phyloP scores from a whole-genome alignment of 2,329 filamentous ascomycete species.

The Diaporthe ilicicola region DNA sequence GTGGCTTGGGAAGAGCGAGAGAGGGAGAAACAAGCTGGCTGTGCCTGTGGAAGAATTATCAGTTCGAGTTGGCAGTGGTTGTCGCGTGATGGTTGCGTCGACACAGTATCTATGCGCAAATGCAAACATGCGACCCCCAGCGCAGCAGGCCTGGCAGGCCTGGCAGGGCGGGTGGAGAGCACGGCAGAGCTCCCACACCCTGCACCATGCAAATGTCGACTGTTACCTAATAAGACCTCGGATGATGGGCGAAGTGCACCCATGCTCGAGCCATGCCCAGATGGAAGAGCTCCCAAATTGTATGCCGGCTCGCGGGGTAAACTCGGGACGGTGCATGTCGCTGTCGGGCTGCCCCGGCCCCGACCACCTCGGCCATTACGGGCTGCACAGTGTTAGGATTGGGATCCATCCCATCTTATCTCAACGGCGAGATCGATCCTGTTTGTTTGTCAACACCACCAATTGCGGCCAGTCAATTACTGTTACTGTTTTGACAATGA shows the following conservation, averaged over 20 bases:
- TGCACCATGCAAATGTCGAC: not conserved
- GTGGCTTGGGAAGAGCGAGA: too few relatives aligned
- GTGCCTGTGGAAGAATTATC: not conserved
- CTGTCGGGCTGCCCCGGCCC: constrained; percentile 17
- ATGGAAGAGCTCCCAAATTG: not conserved
- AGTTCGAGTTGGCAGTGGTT: not conserved
- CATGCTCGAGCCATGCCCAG: not conserved
- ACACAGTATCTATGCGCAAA: not conserved
- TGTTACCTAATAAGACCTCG: constrained; percentile 12
- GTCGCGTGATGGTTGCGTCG: constrained; percentile 23
- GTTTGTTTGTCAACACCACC: not conserved
- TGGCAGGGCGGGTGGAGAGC: too few relatives aligned
- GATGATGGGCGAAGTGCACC: constrained; percentile 3
- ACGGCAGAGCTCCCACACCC: too few relatives aligned
- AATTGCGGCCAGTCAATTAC: not conserved
- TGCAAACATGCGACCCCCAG: not conserved
- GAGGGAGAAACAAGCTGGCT: not conserved
- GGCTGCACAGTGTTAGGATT: not conserved
- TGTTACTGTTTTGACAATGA: not conserved
- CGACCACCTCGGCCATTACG: not conserved
- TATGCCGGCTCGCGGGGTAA: not conserved
- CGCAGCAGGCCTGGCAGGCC: too few relatives aligned
- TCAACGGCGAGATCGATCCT: not conserved
- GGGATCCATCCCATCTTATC: not conserved
- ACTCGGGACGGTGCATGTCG: not conserved